Base-by-base conservation (phyloP, 805 yeast species). In the Pichia ethanolica region DNA sequence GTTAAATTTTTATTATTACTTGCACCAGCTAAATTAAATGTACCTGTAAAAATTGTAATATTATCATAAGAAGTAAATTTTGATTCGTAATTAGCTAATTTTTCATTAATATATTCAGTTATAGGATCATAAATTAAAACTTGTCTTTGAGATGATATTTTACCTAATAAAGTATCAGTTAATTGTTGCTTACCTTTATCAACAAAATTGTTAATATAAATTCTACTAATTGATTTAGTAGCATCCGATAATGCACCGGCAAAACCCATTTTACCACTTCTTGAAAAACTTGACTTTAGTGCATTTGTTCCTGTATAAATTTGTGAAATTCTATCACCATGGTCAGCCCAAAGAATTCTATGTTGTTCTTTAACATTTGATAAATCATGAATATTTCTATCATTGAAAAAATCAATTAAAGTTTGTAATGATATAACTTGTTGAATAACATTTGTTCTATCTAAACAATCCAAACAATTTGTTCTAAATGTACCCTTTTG, bases 231-330 rank as follows among this genome's bases (percentile, higher is more conserved):
- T 0, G 97, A 88, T 67, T 93, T 93, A 1, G 98, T 89, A 5
- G 95, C 97, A 68, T 93, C 99, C 0, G 96, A 86, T n/a, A 93
- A 68, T 0, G 97, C 97, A 35, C 98, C 97, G 0, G 98, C 98
- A 48, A 93, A 69, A 41, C 91, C 89, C 97, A 90, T 89, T 60
- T 90, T 91, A 27, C 99, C 99, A 32, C 87, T 83, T 62, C 99
- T 78, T 1, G 98, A 87, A 61, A 86, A 93, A 5, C 97, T 89
- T 0, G 97, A 87, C 66, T 93, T 93, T 53, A 93, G 73, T 0
- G 99, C 99, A 53, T 95, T 95, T 0, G 99, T 93, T 32, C 99
- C 98, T 0, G 99, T 91, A 67, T 93, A 93, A 14, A 93, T 91
- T 63, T 88, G 95, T 3, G 97, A 88, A 5, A 93, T 82, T 56